Evolutionary conservation across 176 grass and related monocot species (phyloP).

Genomic region (Echinochloa phyllopogon): DNA sequence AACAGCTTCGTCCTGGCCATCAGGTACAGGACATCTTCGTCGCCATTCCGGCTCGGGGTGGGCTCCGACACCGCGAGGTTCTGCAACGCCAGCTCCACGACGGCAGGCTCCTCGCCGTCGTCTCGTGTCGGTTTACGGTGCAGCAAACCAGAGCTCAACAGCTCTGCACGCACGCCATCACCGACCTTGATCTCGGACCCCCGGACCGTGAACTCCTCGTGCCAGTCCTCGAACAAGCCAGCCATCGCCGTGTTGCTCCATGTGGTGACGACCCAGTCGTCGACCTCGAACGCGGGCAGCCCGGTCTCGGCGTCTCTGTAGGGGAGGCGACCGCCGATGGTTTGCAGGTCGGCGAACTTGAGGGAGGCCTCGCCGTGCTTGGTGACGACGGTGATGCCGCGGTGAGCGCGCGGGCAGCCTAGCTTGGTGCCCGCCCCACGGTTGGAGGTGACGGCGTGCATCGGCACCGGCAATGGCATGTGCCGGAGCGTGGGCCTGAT

Average conservation of each 20-base stretch:
- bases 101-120: not conserved
- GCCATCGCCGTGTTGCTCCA: not conserved
- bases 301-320: not conserved
- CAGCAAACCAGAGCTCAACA: not conserved
- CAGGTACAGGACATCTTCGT: not conserved
- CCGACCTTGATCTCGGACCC: not conserved
- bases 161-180: not conserved
- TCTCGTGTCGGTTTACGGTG: not conserved
- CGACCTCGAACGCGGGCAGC: not conserved
- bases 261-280: not conserved
- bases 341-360: not conserved
- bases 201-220: not conserved
- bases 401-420: not conserved
- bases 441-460: not conserved
- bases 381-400: not conserved
- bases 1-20: not conserved
- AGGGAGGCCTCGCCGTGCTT: not conserved
- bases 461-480: not conserved
- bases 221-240: not conserved
- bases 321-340: not conserved
- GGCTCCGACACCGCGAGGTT: slow-evolving; percentile 11
- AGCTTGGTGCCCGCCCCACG: not conserved
- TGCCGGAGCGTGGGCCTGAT: not conserved
- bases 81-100: not conserved
- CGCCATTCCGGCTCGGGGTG: not conserved